phyloP scores from a whole-genome alignment of 1,139 yeast genomes.

The Zhuliangozyma blackwelliae region DNA sequence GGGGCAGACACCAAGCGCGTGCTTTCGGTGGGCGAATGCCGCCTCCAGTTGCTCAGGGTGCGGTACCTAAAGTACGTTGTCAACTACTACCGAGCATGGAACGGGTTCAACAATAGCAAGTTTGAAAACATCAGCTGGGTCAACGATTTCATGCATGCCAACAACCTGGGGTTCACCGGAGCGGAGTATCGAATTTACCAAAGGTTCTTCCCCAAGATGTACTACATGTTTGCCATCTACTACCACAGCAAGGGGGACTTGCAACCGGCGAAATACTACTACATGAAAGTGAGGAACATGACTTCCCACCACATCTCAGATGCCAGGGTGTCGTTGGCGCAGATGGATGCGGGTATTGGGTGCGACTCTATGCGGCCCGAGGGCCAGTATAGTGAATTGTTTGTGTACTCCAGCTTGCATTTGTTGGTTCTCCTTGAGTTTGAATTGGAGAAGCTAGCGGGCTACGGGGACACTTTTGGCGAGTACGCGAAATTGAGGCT shows the following conservation, averaged over 20 bases:
- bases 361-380: conserved; percentile 13
- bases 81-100: conserved; percentile 30
- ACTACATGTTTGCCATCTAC: conserved; percentile 34
- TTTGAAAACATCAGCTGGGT: conserved; percentile 22
- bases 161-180: conserved; percentile 23
- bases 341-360: conserved; percentile 20
- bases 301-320: conserved; percentile 3
- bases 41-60: conserved; percentile 18
- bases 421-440: conserved; percentile 21
- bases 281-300: conserved; percentile 23
- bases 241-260: conserved; percentile 34
- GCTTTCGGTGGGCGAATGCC: conserved; percentile 13
- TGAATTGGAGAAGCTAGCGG: conserved; percentile 14
- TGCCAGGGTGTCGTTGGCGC: conserved; percentile 8
- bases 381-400: conserved; percentile 22
- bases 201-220: conserved; percentile 28
- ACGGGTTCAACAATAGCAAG: conserved; percentile 27
- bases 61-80: conserved; percentile 22
- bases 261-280: conserved; percentile 35
- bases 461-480: conserved; percentile 1
- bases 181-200: conserved; percentile 28
- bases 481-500: conserved; percentile 11
- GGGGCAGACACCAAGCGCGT: conserved; percentile 7
- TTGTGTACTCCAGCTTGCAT: conserved; percentile 23
- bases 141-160: conserved; percentile 28